Percentiles rank a stretch among this genome's conserved stretches.
Evolutionary conservation across 2,329 filamentous ascomycete species (phyloP).

Genomic region (Stemphylium lycopersici): DNA sequence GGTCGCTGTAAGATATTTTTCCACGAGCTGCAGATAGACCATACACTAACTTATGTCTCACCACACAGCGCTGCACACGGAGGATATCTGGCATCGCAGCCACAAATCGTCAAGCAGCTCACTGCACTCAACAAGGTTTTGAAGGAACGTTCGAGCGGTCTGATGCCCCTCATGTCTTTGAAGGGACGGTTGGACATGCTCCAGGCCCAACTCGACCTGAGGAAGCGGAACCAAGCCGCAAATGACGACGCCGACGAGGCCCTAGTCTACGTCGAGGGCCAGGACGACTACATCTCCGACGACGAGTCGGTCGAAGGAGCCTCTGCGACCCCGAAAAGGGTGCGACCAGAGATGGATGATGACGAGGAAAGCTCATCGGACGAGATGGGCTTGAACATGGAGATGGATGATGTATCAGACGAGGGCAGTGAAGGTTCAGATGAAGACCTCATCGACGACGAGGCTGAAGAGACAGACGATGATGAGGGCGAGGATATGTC

Average conservation of each 20-base stretch:
- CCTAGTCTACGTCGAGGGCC: constrained; percentile 86
- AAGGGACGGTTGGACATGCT: constrained; percentile 97
- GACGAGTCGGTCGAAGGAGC: constrained; percentile 53
- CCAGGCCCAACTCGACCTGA: constrained; percentile 83
- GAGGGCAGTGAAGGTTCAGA: constrained; percentile 53
- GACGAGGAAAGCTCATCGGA: constrained; percentile 58
- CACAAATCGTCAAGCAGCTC: constrained; percentile 80
- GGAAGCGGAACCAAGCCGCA: constrained; percentile 68
- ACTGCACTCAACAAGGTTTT: constrained; percentile 83
- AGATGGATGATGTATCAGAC: constrained; percentile 48
- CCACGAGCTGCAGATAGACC: not conserved
- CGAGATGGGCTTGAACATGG: constrained; percentile 61
- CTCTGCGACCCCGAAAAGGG: constrained; percentile 31
- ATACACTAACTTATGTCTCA: not conserved
- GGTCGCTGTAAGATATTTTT: constrained; percentile 65
- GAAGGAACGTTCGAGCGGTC: constrained; percentile 80
- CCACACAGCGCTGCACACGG: constrained; percentile 73
- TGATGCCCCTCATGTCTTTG: constrained; percentile 81
- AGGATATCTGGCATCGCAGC: constrained; percentile 84
- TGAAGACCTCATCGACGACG: constrained; percentile 57
- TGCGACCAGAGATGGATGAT: constrained; percentile 31
- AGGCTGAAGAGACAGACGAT: constrained; percentile 57
- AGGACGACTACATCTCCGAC: constrained; percentile 64
- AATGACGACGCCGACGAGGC: constrained; percentile 70
- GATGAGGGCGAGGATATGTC: constrained; percentile 55